phyloP scores from a whole-genome alignment of 2,329 filamentous ascomycete genomes.

The Trichoderma sp. region DNA sequence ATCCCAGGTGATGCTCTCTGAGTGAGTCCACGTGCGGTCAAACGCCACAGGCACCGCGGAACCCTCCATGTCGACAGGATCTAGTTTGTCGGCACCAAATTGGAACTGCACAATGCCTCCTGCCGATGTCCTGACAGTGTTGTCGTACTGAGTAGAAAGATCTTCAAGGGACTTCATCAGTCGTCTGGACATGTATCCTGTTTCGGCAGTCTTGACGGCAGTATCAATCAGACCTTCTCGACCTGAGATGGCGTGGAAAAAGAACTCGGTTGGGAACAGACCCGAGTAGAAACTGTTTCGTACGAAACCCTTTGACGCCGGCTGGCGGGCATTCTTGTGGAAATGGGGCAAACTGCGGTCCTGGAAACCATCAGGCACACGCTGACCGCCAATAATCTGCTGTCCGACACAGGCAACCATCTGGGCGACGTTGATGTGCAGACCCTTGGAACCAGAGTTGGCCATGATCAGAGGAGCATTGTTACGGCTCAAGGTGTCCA shows the following conservation, averaged over 20 bases:
- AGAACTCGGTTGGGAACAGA: slow-evolving; percentile 85
- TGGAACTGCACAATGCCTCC: slow-evolving; percentile 94
- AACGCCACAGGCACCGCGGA: slow-evolving; percentile 91
- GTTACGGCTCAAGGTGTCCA: slow-evolving; percentile 83
- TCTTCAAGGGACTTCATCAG: slow-evolving; percentile 98
- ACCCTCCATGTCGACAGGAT: slow-evolving; percentile 97
- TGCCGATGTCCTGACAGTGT: slow-evolving; percentile 89
- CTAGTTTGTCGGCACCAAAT: slow-evolving; percentile 92
- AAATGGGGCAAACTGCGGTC: slow-evolving; percentile 95
- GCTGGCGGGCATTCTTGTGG: slow-evolving; percentile 86
- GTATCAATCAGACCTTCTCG: slow-evolving; percentile 99
- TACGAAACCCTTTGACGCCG: slow-evolving; percentile 96
- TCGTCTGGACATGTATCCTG: slow-evolving; percentile 97
- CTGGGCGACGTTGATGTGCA: slow-evolving; percentile 96
- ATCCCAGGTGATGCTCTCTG: slow-evolving; percentile 74
- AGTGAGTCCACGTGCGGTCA: slow-evolving; percentile 84
- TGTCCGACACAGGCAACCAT: slow-evolving; percentile 98
- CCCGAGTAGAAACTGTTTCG: slow-evolving; percentile 97
- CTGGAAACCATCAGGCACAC: slow-evolving; percentile 95
- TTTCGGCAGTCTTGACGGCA: slow-evolving; percentile 97
- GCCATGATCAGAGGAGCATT: slow-evolving; percentile 97
- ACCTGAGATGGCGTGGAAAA: slow-evolving; percentile 98
- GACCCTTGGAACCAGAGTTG: slow-evolving; percentile 94
- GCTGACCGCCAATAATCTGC: slow-evolving; percentile 92
- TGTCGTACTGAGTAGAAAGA: slow-evolving; percentile 88